Evolutionary conservation across 2,329 filamentous ascomycete species (phyloP).

Genomic region (Stachybotrys chartarum): DNA sequence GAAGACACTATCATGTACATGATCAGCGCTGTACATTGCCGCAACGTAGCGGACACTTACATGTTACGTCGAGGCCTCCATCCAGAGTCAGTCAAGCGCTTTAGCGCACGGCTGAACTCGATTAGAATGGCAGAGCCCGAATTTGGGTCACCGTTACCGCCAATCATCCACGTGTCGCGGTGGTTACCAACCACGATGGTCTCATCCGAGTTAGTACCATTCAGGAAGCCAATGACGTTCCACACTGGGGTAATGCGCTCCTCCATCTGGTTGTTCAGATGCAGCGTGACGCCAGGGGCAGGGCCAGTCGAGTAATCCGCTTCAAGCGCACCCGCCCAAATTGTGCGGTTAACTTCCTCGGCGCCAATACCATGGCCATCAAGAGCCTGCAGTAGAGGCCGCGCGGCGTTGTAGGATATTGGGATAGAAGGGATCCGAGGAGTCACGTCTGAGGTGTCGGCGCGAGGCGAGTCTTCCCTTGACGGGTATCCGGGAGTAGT

Average conservation of each 20-base stretch:
- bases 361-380: slow-evolving; percentile 69
- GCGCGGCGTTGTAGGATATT: slow-evolving; percentile 68
- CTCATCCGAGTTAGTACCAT: slow-evolving; percentile 68
- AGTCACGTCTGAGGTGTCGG: slow-evolving; percentile 53
- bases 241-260: slow-evolving; percentile 64
- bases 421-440: slow-evolving; percentile 76
- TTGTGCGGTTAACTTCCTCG: slow-evolving; percentile 52
- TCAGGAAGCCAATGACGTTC: slow-evolving; percentile 76
- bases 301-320: slow-evolving; percentile 36
- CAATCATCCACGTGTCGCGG: slow-evolving; percentile 75
- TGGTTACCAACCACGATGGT: slow-evolving; percentile 72
- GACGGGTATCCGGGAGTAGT: slow-evolving; percentile 81
- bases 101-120: slow-evolving; percentile 67
- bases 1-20: slow-evolving; percentile 52
- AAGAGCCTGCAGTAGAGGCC: slow-evolving; percentile 70
- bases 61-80: slow-evolving; percentile 72
- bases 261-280: slow-evolving; percentile 61
- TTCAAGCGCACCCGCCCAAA: slow-evolving; percentile 49
- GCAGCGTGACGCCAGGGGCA: slow-evolving; percentile 51
- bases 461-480: slow-evolving; percentile 60
- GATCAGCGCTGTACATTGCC: background rate
- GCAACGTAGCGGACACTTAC: slow-evolving; percentile 8
- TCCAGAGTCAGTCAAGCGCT: slow-evolving; percentile 59
- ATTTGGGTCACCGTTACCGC: slow-evolving; percentile 80
- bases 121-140: slow-evolving; percentile 71